Conservation (phyloP, 2,329 filamentous ascomycete species). For the Diaporthe batatas region DNA sequence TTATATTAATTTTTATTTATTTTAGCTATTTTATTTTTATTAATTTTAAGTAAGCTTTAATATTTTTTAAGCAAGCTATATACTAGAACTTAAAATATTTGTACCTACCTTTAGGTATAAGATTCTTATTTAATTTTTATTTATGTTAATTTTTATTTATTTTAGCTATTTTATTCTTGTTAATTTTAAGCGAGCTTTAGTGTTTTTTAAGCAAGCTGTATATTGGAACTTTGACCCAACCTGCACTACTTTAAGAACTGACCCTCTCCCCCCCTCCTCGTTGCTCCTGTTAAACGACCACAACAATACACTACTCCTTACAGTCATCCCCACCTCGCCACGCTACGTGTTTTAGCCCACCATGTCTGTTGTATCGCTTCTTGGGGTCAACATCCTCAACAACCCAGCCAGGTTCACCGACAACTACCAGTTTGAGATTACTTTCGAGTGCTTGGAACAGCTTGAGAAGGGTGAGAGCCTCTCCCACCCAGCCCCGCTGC, state of each 20-base stretch:
- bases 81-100: too few relatives aligned
- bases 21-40: too few relatives aligned
- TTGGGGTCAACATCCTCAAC: constrained; percentile 96
- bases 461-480: constrained; percentile 83
- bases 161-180: too few relatives aligned
- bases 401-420: constrained; percentile 95
- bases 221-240: neutral
- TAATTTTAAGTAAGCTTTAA: too few relatives aligned
- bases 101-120: too few relatives aligned
- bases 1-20: too few relatives aligned
- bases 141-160: too few relatives aligned
- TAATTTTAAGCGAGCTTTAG: too few relatives aligned
- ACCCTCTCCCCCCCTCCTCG: neutral
- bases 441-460: constrained; percentile 95
- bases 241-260: constrained; percentile 11
- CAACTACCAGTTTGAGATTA: constrained; percentile 97
- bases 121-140: too few relatives aligned
- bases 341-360: constrained; percentile 15
- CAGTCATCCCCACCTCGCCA: neutral
- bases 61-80: too few relatives aligned
- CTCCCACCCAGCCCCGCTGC: neutral
- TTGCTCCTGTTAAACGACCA: neutral
- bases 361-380: constrained; percentile 96
- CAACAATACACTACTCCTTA: neutral
- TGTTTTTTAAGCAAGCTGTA: too few relatives aligned